phyloP scores from a whole-genome alignment of 805 yeast genomes.

The Candida maesae region DNA sequence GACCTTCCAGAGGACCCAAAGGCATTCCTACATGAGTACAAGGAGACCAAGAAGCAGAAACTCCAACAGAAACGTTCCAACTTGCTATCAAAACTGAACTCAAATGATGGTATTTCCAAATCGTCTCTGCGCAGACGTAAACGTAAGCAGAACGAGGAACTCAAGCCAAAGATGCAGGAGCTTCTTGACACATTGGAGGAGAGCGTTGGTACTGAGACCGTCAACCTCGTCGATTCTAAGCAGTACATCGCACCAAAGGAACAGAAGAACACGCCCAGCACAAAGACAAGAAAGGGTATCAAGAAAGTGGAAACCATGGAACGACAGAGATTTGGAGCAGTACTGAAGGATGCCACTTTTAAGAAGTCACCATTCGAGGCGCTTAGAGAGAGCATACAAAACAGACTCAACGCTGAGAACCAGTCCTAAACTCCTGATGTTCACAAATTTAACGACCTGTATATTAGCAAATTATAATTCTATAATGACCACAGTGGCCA shows the following conservation, averaged over 20 bases:
- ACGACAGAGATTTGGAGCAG: slow-evolving; percentile 51
- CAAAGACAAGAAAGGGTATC: slow-evolving; percentile 50
- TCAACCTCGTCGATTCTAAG: slow-evolving; percentile 21
- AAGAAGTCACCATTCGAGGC: slow-evolving; percentile 62
- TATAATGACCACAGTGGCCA: no score
- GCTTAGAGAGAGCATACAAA: slow-evolving; percentile 51
- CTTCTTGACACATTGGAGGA: slow-evolving; percentile 47
- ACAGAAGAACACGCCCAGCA: slow-evolving; percentile 46
- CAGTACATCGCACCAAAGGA: slow-evolving; percentile 13
- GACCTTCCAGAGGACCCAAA: slow-evolving; percentile 34
- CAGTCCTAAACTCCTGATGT: slow-evolving; percentile 1
- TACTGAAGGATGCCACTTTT: slow-evolving; percentile 52
- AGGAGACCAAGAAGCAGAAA: slow-evolving; percentile 52
- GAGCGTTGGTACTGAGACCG: slow-evolving; percentile 13
- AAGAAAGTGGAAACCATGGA: slow-evolving; percentile 55
- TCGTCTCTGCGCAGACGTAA: slow-evolving; percentile 62
- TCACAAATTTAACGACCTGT: neutral
- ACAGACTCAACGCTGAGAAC: slow-evolving; percentile 15
- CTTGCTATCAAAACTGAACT: slow-evolving; percentile 36
- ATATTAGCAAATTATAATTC: neutral
- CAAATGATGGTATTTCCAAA: slow-evolving; percentile 52
- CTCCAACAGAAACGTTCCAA: slow-evolving; percentile 35
- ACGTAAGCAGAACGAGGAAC: slow-evolving; percentile 55
- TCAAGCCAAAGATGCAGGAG: slow-evolving; percentile 67
- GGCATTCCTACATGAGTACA: slow-evolving; percentile 50